Base-by-base conservation (phyloP, 768 basidiomycete genomes). In the Boletales sp. region DNA sequence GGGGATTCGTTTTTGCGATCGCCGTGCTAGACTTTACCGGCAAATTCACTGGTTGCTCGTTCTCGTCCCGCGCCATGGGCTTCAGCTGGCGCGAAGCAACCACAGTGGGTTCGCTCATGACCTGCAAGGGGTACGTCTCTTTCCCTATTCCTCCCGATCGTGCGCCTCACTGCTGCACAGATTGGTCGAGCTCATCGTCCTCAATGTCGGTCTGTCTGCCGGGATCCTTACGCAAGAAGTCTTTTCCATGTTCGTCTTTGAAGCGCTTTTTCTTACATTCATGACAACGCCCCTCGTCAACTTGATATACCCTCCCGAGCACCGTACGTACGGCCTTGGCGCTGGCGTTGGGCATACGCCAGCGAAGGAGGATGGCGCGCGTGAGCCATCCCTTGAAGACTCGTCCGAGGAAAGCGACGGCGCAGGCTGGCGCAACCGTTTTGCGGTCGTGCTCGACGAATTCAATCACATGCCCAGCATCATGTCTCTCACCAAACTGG, bases 231-330 rank as follows among this genome's bases (percentile, higher is more conserved):
- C 82, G 1, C 74, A 74, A 72, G 76, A 79, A 14, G 87, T 97
- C 12, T 95, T 97, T 73, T 90, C 91, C 1, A 97, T 97, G 91
- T 94, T 97, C 59, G 94, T 97, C 21, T 71, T 97, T 21, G 87
- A 89, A 59, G 86, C 90, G 0, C 70, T 94, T 43, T 65, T 87
- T 19, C 74, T 97, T 43, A 95, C 94, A 0, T 92, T 88, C 71
- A 80, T 90, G 77, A 94, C 93, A 0, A 92, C 90, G 0, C 90
- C 90, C 3, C 75, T 84, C 36, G 87, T 90, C 31, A 77, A 79
- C 6, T 56, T 71, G 31, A 67, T 90, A 4, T 91, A 91, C 56
- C 90, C 90, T 1, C 81, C 79, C 7, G 71, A 80, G 19, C 66
- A 69, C 40, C 84, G 86, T 21, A 71, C 70, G 0, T 83, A 80